Conservation (phyloP, 2,329 filamentous ascomycete genomes). For the Fusarium vanettenii region DNA sequence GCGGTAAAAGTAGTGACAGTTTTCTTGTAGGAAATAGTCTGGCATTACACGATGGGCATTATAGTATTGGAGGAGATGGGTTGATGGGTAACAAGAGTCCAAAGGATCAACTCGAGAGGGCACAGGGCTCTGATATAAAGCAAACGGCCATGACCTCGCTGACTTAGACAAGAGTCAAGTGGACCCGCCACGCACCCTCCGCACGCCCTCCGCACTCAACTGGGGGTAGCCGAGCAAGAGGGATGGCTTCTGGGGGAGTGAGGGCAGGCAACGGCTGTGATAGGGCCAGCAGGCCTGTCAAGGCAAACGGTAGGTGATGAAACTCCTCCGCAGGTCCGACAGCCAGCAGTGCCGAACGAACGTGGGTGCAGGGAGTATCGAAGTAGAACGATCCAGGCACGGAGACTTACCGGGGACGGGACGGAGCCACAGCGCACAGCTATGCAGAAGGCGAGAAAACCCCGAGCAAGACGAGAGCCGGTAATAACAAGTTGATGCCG, state of each 20-base stretch:
- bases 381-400: constrained; percentile 22
- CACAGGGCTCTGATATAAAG: constrained; percentile 43
- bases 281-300: constrained; percentile 21
- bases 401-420: constrained; percentile 42
- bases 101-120: constrained; percentile 27
- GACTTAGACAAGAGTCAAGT: constrained; percentile 47
- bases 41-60: constrained; percentile 72
- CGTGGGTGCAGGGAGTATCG: constrained; percentile 32
- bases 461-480: constrained; percentile 28
- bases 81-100: constrained; percentile 16
- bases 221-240: constrained; percentile 34
- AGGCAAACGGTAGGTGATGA: constrained; percentile 11
- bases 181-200: constrained; percentile 40
- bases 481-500: constrained; percentile 22
- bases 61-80: constrained; percentile 10
- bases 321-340: constrained; percentile 43
- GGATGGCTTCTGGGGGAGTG: constrained; percentile 21
- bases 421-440: constrained; percentile 13
- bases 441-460: constrained; percentile 40
- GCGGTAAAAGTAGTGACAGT: constrained; percentile 94
- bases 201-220: constrained; percentile 34
- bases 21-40: constrained; percentile 84
- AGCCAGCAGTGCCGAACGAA: constrained; percentile 33
- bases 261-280: constrained; percentile 23
- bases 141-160: constrained; percentile 40